Evolutionary conservation across 2,329 filamentous ascomycete genomes (phyloP), one percentile per base, ranked within the genome.

Genomic region (Gliomastix tumulicola): DNA sequence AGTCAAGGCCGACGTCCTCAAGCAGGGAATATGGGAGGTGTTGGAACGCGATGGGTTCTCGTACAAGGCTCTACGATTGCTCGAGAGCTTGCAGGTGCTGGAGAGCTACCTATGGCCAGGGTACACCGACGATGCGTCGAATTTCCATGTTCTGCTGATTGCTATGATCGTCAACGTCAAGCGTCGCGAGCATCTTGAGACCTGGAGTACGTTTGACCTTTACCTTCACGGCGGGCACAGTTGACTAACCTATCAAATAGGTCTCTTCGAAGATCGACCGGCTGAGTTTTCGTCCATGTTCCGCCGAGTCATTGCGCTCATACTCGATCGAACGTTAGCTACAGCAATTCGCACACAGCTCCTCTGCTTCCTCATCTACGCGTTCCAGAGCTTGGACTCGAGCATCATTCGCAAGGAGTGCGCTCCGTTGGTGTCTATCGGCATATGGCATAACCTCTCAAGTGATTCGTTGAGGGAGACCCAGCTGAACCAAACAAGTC

Each of bases 41-140:
- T 65, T 98, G 49, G 88, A 95, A 61, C 79, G 81, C 45, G 84
- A 88, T 37, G 73, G 76, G 38, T 97, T 96, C 54, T 70, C 77
- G 22, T 79, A 83, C 57, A 83, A 79, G 56, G 84, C 84, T 6
- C 71, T 98, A 17, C 67, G 94, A 45, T 75, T 86, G 19, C 71
- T 98, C 38, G 92, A 98, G 62, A 90, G 88, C 49, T 63, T 97
- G 49, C 92, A 96, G 65, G 79, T 89, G 30, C 64, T 98, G 41
- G 92, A 98, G 59, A 84, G 75, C 54, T 97, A 94, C 55, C 73
- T 98, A 20, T 98, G 92, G 92, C 92, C 92, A 32, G 87, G 84
- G 35, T 98, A 94, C 57, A 80, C 76, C 11, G 86, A 94, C 45
- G 81, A 92, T 50, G 79, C 88, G 5, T 94, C 90, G 21, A 94